These are phyloP conservation scores for Colletotrichum sp. DNA, from an alignment of 2,329 filamentous ascomycete genomes.

Conservation along the genomic window DNA sequence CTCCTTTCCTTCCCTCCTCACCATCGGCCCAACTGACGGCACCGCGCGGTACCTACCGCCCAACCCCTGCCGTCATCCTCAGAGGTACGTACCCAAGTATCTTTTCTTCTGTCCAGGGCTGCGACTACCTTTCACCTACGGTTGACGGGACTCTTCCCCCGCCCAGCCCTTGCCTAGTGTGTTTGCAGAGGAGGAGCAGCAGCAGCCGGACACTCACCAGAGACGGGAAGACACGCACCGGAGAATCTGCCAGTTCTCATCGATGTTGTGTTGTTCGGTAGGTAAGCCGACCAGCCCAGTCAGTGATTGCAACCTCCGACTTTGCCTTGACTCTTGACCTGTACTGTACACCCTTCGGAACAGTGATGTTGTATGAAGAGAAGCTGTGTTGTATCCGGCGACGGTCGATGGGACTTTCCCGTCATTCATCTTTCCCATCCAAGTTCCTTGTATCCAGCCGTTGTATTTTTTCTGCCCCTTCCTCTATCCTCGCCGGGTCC, in stretches of 20 bases:
- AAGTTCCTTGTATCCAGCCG: not conserved
- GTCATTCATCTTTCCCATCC: not conserved
- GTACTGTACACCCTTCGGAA: not conserved
- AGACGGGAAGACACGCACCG: not conserved
- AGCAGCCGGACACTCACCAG: not conserved
- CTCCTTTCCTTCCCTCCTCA: not conserved
- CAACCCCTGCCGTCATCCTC: not conserved
- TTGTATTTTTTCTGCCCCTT: not conserved
- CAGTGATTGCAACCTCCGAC: not conserved
- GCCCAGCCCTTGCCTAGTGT: not conserved
- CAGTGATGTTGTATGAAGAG: not conserved
- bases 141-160: conserved; percentile 5
- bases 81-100: not conserved
- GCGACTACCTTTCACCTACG: not conserved
- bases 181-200: not conserved
- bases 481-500: not conserved
- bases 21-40: not conserved
- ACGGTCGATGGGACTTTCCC: not conserved
- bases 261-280: not conserved
- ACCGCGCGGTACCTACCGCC: not conserved
- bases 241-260: not conserved
- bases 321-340: not conserved
- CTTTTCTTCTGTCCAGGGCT: not conserved
- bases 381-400: not conserved
- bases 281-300: not conserved